phyloP scores from a whole-genome alignment of 176 grass and related monocot species.

The Triticum monococcum region DNA sequence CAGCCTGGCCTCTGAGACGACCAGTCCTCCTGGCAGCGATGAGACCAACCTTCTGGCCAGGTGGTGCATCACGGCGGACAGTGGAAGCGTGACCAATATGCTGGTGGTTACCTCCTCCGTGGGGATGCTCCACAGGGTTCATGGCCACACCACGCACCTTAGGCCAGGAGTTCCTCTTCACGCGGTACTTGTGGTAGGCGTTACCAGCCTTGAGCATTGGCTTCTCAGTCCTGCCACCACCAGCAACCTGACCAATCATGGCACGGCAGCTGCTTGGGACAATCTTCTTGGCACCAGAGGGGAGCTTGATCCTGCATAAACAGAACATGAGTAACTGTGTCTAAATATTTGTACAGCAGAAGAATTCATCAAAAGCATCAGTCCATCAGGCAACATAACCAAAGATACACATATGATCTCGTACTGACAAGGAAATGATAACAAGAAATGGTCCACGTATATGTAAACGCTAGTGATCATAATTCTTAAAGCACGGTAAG shows the following conservation, averaged over 20 bases:
- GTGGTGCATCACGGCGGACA: conserved; percentile 79
- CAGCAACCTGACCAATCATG: conserved; percentile 90
- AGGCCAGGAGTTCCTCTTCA: conserved; percentile 96
- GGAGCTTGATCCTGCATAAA: conserved; percentile 74
- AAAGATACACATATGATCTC: neutral
- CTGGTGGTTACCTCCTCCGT: conserved; percentile 97
- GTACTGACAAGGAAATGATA: neutral
- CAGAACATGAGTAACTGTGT: neutral
- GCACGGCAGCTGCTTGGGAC: conserved; percentile 81
- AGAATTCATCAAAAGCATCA: neutral
- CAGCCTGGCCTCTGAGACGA: conserved; percentile 82
- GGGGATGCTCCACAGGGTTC: conserved; percentile 97
- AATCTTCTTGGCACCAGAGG: conserved; percentile 97
- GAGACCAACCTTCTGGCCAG: conserved; percentile 92
- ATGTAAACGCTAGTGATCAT: no score
- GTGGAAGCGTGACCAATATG: conserved; percentile 95
- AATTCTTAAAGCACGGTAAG: neutral
- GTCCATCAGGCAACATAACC: neutral
- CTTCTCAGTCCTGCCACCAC: conserved; percentile 93
- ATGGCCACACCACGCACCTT: conserved; percentile 99
- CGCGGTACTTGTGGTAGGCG: conserved; percentile 90
- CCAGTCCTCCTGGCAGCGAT: conserved; percentile 93
- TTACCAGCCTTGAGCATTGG: conserved; percentile 82
- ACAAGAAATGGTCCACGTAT: neutral
- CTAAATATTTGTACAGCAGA: neutral